phyloP scores from a whole-genome alignment of 1,139 yeast species.

The Yamadazyma triangularis region DNA sequence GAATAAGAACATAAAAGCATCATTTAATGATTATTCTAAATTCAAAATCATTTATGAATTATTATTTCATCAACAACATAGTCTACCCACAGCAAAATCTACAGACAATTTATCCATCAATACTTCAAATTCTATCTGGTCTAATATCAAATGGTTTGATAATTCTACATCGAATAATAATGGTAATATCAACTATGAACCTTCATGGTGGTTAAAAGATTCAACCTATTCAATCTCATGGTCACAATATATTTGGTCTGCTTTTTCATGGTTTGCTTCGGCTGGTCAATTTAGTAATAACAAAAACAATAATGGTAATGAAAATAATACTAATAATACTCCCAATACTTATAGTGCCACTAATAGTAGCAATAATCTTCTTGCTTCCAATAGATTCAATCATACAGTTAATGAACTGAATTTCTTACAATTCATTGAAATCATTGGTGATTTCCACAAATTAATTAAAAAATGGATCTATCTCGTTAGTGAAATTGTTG shows the following conservation, averaged over 20 bases:
- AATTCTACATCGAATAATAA: background rate
- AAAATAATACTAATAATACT: no score
- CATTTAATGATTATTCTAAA: conserved; percentile 34
- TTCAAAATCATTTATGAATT: conserved; percentile 32
- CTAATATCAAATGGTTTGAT: conserved; percentile 10
- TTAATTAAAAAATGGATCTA: conserved; percentile 44
- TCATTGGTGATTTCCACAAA: conserved; percentile 55
- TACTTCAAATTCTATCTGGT: conserved; percentile 16
- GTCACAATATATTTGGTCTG: conserved; percentile 65
- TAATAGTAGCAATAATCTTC: no score
- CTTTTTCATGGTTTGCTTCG: conserved; percentile 80
- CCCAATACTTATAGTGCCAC: no score
- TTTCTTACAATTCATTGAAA: conserved; percentile 17
- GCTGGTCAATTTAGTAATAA: conserved; percentile 55
- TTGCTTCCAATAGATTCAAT: no score
- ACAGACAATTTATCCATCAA: conserved; percentile 23
- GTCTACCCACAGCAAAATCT: conserved; percentile 7
- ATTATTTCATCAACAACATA: conserved; percentile 17
- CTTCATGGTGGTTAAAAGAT: conserved; percentile 41
- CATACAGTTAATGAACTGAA: no score
- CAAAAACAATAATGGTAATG: conserved; percentile 3
- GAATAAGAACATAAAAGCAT: conserved; percentile 20
- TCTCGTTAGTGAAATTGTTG: conserved; percentile 32
- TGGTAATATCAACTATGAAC: conserved; percentile 18
- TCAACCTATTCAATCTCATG: conserved; percentile 55